phyloP scores from a whole-genome alignment of 2,329 filamentous ascomycete species.

The Nemania sp. region DNA sequence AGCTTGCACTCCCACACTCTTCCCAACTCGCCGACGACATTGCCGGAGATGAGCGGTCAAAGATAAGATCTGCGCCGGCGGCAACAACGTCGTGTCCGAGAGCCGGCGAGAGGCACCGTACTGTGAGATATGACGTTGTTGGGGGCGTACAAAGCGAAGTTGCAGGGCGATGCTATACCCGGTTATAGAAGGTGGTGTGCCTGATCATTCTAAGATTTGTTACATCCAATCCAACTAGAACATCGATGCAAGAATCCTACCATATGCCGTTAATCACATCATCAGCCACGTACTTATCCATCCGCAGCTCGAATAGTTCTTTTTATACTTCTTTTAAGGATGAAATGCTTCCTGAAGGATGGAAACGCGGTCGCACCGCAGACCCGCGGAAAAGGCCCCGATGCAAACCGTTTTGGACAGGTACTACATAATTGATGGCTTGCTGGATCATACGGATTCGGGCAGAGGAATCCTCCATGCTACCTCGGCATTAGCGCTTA shows the following conservation, averaged over 20 bases:
- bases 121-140: not conserved
- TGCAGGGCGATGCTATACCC: not conserved
- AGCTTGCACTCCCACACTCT: not conserved
- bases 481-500: conserved; percentile 17
- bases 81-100: conserved; percentile 9
- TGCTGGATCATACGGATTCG: conserved; percentile 8
- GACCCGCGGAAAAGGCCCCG: not conserved
- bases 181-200: no score
- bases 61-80: not conserved
- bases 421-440: not conserved
- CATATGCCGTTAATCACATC: no score
- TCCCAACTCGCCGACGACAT: not conserved
- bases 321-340: not conserved
- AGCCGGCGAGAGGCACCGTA: conserved; percentile 1
- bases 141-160: not conserved
- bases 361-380: not conserved
- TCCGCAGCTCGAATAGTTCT: not conserved
- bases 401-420: not conserved
- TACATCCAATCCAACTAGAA: no score
- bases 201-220: no score
- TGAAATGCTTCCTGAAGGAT: not conserved
- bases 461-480: conserved; percentile 14
- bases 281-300: no score
- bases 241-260: no score
- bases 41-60: not conserved